Conservation (phyloP, 805 yeast species). For the Cyberlindnera meyerae region DNA sequence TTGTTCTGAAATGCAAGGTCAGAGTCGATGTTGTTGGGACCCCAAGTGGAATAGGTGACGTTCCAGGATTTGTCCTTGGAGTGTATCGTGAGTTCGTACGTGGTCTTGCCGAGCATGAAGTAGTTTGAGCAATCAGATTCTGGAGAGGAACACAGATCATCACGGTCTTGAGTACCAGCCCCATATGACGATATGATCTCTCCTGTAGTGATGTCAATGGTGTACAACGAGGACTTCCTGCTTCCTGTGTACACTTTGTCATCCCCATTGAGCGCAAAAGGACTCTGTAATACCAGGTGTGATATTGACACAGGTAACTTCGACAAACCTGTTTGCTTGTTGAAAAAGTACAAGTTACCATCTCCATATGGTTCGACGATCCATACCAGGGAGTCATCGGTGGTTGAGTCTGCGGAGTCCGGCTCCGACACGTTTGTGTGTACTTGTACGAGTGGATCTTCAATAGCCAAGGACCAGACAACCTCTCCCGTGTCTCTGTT, state of each 20-base stretch:
- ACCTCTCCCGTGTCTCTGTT: slow-evolving; percentile 69
- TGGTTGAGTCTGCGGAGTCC: slow-evolving; percentile 4
- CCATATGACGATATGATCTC: slow-evolving; percentile 69
- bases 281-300: slow-evolving; percentile 75
- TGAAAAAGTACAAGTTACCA: slow-evolving; percentile 79
- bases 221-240: slow-evolving; percentile 67
- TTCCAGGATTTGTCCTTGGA: slow-evolving; percentile 75
- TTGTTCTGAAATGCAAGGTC: slow-evolving; percentile 44
- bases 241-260: slow-evolving; percentile 88
- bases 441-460: slow-evolving; percentile 53
- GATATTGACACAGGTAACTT: slow-evolving; percentile 77
- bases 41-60: slow-evolving; percentile 85
- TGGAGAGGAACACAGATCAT: slow-evolving; percentile 7
- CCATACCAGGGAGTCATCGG: slow-evolving; percentile 50
- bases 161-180: slow-evolving; percentile 14
- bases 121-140: slow-evolving; percentile 29
- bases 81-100: slow-evolving; percentile 71
- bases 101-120: slow-evolving; percentile 64
- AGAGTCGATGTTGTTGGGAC: slow-evolving; percentile 77
- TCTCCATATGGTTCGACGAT: slow-evolving; percentile 87
- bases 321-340: slow-evolving; percentile 67
- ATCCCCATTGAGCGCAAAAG: slow-evolving; percentile 65
- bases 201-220: slow-evolving; percentile 72
- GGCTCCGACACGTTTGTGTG: slow-evolving; percentile 19
- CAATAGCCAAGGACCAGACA: slow-evolving; percentile 70